Evolutionary conservation across 1,284 basidiomycete species (phyloP).

Genomic region (Boletellus sp.): DNA sequence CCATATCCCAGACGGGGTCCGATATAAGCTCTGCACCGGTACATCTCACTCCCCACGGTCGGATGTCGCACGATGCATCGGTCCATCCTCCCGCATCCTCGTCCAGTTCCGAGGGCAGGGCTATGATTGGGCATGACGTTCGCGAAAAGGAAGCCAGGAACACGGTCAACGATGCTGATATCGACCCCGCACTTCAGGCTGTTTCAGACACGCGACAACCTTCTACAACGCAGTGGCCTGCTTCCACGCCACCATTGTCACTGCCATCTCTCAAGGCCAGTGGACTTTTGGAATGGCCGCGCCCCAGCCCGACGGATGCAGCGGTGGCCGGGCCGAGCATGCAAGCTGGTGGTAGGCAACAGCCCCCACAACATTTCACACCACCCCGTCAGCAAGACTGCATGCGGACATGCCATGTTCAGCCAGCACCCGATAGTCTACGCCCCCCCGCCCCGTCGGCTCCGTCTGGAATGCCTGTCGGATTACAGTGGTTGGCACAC

Average conservation of each 20-base stretch:
- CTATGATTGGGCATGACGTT: constrained; percentile 17
- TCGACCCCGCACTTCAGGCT: constrained; percentile 33
- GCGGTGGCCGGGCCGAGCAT: constrained; percentile 7
- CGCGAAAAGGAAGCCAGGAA: constrained; percentile 27
- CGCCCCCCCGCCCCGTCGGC: constrained; percentile 25
- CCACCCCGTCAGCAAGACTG: constrained; percentile 20
- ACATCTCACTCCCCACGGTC: constrained; percentile 14
- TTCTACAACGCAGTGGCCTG: constrained; percentile 10
- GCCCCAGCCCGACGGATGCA: constrained; percentile 21
- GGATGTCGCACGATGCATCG: constrained; percentile 18
- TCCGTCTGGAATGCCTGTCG: constrained; percentile 49
- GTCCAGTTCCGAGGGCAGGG: constrained; percentile 20
- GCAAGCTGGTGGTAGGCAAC: constrained; percentile 23
- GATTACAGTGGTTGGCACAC: constrained; percentile 54
- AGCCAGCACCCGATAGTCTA: constrained; percentile 15
- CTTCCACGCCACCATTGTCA: constrained; percentile 33
- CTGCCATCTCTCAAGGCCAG: constrained; percentile 71
- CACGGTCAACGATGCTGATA: constrained; percentile 24
- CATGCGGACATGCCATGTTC: constrained; percentile 11
- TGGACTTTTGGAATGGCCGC: constrained; percentile 58
- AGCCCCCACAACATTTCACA: constrained; percentile 22
- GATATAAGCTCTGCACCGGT: constrained; percentile 17
- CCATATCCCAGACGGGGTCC: constrained; percentile 19
- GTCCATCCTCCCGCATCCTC: constrained; percentile 13
- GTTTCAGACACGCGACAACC: constrained; percentile 20